phyloP scores from a whole-genome alignment of 768 basidiomycete species.

The Agaricus sinodeliciosus region DNA sequence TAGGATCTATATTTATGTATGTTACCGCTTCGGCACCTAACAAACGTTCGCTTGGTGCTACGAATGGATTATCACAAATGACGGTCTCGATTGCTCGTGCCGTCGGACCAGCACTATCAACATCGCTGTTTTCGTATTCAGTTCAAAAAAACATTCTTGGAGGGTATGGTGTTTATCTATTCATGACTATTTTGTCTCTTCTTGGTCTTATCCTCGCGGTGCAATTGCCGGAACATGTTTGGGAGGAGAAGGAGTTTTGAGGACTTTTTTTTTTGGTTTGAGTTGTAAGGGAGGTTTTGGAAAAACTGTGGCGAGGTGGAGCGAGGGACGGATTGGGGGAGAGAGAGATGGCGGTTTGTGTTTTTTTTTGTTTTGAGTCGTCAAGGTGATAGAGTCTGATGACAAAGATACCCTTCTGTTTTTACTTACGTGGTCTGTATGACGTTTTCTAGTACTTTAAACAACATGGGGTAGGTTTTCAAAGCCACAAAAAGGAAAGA shows the following conservation, averaged over 20 bases:
- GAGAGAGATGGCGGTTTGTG: too few species aligned
- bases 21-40: conserved; percentile 44
- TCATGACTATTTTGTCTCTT: conserved; percentile 26
- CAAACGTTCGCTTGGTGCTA: conserved; percentile 42
- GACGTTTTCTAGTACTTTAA: too few species aligned
- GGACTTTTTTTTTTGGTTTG: neutral
- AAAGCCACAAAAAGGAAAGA: too few species aligned
- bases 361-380: too few species aligned
- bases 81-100: conserved; percentile 38
- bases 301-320: neutral
- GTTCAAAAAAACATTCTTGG: conserved; percentile 39
- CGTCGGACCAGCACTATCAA: conserved; percentile 40
- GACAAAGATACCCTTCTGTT: too few species aligned
- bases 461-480: too few species aligned
- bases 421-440: too few species aligned
- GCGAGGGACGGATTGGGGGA: too few species aligned
- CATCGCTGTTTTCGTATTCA: conserved; percentile 49
- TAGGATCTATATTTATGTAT: conserved; percentile 46
- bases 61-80: conserved; percentile 44
- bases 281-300: neutral
- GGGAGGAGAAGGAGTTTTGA: conserved; percentile 19
- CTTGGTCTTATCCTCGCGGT: conserved; percentile 25
- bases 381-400: too few species aligned
- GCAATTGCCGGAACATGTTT: conserved; percentile 30
- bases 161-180: conserved; percentile 39